Base-by-base conservation (phyloP, 768 basidiomycete genomes). In the Lanmaoa rubissima region DNA sequence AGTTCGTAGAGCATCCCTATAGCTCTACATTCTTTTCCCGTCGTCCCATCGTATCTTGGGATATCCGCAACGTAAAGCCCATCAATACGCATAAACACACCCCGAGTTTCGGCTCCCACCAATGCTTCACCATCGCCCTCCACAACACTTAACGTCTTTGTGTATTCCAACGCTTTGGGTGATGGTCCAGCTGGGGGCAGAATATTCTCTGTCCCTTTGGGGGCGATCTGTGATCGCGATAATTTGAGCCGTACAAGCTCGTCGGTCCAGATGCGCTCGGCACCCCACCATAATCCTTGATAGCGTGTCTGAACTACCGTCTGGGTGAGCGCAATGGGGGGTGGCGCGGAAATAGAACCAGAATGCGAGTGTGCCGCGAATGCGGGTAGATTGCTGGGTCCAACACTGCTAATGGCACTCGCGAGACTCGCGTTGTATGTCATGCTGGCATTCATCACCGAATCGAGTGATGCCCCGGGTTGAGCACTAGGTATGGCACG, bases 251-350 rank as follows among this genome's bases (percentile, higher is more conserved):
- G 82, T 38, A 94, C 82, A 53, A 94, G 80, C 59, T 96, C 93
- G 56, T 88, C 90, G 5, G 80, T 76, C 92, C 93, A 96, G 51
- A 94, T 90, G 32, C 90, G 81, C 65, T 94, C 93, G 1, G 86
- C 83, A 9, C 94, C 94, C 87, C 89, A 90, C 92, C 92, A 96
- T 9, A 94, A 66, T 2, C 90, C 90, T 65, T 92, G 89, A 66
- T 84, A 92, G 41, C 84, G 76, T 48, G 73, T 79, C 64, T 89
- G 87, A 0, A 72, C 73, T 32, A 78, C 66, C 1, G 65, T 68
- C 48, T 78, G 74, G 9, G 59, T 50, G 34, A 62, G 65, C 41
- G 61, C 32, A 21, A 72, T 21, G 12, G 52, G 64, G 0, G 51
- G 50, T 26, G 64, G 65, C 21, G 59, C 57, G 2, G 65, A 58